phyloP scores from a whole-genome alignment of 1,284 basidiomycete genomes.

The Ganoderma multipileum region DNA sequence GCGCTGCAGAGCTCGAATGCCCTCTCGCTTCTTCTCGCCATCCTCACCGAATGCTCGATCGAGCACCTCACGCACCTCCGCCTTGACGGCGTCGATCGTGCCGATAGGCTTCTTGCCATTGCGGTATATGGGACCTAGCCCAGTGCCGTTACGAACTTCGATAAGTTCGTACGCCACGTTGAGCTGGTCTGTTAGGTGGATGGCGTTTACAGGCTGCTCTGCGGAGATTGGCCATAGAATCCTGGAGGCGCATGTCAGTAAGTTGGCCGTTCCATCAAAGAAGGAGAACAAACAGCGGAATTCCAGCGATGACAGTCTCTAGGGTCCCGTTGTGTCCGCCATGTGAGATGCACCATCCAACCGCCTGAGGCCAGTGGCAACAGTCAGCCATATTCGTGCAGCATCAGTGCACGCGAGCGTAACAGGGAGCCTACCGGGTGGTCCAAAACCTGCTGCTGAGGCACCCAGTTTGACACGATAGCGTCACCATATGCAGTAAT shows the following conservation, averaged over 20 bases:
- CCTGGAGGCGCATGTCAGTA: constrained; percentile 14
- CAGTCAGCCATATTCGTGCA: background rate
- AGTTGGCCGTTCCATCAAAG: background rate
- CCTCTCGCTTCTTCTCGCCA: background rate
- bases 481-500: constrained; percentile 4
- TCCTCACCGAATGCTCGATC: background rate
- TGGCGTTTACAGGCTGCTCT: constrained; percentile 34
- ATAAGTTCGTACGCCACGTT: constrained; percentile 35
- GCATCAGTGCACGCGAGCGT: background rate
- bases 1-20: background rate
- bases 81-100: background rate
- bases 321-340: constrained; percentile 18
- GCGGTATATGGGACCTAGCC: constrained; percentile 5
- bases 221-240: constrained; percentile 34
- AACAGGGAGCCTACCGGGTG: constrained; percentile 2
- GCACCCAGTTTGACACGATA: constrained; percentile 12
- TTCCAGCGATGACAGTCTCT: constrained; percentile 17
- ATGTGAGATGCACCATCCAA: background rate
- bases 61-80: background rate
- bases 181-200: constrained; percentile 25
- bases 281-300: constrained; percentile 16
- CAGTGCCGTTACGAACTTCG: constrained; percentile 31
- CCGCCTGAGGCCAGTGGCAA: background rate
- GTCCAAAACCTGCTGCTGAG: constrained; percentile 12
- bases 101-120: background rate